phyloP scores from a whole-genome alignment of 345 rosid species.

The Corchorus capsularis region DNA sequence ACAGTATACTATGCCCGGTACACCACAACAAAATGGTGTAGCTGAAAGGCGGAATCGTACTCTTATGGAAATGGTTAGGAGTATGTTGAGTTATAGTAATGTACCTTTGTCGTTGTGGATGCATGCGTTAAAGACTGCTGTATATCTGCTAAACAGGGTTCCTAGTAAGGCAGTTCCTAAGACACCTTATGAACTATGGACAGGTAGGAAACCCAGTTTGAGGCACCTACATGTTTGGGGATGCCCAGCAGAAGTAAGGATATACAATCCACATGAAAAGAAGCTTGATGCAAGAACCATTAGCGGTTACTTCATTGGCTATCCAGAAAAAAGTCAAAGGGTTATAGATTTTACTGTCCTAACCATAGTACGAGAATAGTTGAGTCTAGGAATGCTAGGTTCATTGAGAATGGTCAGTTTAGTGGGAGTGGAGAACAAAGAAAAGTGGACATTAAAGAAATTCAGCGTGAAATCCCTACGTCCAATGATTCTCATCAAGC shows the following conservation, averaged over 20 bases:
- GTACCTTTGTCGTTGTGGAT: too few relatives aligned
- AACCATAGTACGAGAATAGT: too few relatives aligned
- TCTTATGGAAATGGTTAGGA: too few relatives aligned
- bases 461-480: background rate
- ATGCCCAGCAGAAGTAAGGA: background rate
- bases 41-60: too few relatives aligned
- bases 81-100: too few relatives aligned
- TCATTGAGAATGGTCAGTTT: background rate
- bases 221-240: too few relatives aligned
- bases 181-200: background rate
- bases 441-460: background rate
- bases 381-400: background rate
- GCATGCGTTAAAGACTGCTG: too few relatives aligned
- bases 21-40: too few relatives aligned
- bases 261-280: background rate
- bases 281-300: background rate
- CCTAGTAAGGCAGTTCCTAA: background rate
- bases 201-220: background rate
- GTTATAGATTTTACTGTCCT: too few relatives aligned
- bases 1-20: too few relatives aligned
- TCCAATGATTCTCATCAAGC: background rate
- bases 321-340: too few relatives aligned
- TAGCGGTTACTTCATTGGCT: background rate
- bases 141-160: background rate
- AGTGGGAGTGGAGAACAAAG: background rate